Conservation (phyloP, 2,329 filamentous ascomycete genomes). For the Colletotrichum tamarilloi region DNA sequence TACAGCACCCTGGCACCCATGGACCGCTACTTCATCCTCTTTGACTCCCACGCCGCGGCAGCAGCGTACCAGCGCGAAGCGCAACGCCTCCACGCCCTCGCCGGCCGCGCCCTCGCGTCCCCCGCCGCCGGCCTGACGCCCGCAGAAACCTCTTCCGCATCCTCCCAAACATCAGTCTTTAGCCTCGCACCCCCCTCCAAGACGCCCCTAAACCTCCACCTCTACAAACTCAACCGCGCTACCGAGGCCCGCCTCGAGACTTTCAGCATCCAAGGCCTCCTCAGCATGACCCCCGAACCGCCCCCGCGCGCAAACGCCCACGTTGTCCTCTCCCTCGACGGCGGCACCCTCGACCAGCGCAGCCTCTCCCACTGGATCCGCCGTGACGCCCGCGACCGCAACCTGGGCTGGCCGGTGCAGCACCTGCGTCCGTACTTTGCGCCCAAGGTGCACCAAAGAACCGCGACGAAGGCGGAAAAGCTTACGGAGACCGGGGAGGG, state of each 20-base stretch:
- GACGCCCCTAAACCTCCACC: constrained; percentile 37
- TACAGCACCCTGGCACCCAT: constrained; percentile 70
- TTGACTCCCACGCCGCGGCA: constrained; percentile 69
- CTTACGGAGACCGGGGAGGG: not conserved
- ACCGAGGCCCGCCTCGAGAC: constrained; percentile 42
- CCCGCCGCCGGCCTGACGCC: constrained; percentile 49
- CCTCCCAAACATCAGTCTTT: constrained; percentile 51
- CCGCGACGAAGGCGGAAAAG: not conserved
- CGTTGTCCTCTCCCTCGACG: constrained; percentile 51
- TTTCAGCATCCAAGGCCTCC: constrained; percentile 31
- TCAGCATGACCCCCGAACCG: constrained; percentile 32
- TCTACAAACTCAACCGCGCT: constrained; percentile 31
- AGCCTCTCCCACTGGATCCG: constrained; percentile 51
- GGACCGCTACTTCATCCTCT: constrained; percentile 77
- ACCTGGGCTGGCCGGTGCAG: constrained; percentile 39
- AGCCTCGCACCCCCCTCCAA: constrained; percentile 58
- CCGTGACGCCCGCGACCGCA: constrained; percentile 54
- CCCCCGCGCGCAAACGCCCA: constrained; percentile 39
- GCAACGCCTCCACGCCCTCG: constrained; percentile 48
- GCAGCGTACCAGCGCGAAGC: constrained; percentile 69
- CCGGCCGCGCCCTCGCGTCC: constrained; percentile 46
- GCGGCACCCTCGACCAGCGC: constrained; percentile 42
- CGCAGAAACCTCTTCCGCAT: constrained; percentile 55
- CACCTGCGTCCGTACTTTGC: constrained; percentile 33
- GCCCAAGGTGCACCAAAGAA: constrained; percentile 8